Evolutionary conservation across 768 basidiomycete species (phyloP).

Genomic region (Pleurotus salmoneostramineus): DNA sequence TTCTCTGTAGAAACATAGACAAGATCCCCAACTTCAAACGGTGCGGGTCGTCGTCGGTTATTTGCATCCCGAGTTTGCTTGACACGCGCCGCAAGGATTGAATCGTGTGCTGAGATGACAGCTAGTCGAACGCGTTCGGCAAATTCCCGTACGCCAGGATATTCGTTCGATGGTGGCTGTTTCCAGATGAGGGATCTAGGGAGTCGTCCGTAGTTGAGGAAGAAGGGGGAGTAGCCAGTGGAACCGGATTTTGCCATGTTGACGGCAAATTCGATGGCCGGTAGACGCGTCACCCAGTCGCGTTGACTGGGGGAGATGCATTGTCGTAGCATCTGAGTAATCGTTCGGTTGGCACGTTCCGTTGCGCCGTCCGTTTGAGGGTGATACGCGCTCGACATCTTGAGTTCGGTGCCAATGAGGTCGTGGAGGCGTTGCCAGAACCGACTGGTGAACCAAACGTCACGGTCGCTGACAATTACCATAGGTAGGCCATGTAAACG

Average conservation of each 20-base stretch:
- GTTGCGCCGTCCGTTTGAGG: constrained; percentile 21
- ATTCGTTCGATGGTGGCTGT: background rate
- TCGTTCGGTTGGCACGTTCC: constrained; percentile 25
- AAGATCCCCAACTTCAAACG: constrained; percentile 2
- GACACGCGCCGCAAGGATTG: constrained; percentile 13
- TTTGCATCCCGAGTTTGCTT: constrained; percentile 10
- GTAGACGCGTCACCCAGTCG: too few species aligned
- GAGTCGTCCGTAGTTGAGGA: constrained; percentile 11
- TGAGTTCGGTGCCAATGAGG: constrained; percentile 13
- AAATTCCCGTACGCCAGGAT: constrained; percentile 20
- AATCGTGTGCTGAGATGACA: constrained; percentile 24
- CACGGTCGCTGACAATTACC: constrained; percentile 16
- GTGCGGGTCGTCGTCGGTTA: constrained; percentile 1
- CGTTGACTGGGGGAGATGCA: constrained; percentile 11
- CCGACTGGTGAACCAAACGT: constrained; percentile 9
- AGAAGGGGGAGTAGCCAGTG: too few species aligned
- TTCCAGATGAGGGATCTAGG: constrained; percentile 19
- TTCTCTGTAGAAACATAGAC: constrained; percentile 20
- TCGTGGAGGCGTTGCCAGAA: constrained; percentile 10
- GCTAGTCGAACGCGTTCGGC: constrained; percentile 14
- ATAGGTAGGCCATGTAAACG: constrained; percentile 29
- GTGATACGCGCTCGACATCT: constrained; percentile 24
- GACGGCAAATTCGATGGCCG: too few species aligned
- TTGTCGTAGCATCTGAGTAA: constrained; percentile 24
- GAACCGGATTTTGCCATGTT: too few species aligned